Base-by-base conservation (phyloP, 179 eudicot species). In the Gypsophila paniculata region DNA sequence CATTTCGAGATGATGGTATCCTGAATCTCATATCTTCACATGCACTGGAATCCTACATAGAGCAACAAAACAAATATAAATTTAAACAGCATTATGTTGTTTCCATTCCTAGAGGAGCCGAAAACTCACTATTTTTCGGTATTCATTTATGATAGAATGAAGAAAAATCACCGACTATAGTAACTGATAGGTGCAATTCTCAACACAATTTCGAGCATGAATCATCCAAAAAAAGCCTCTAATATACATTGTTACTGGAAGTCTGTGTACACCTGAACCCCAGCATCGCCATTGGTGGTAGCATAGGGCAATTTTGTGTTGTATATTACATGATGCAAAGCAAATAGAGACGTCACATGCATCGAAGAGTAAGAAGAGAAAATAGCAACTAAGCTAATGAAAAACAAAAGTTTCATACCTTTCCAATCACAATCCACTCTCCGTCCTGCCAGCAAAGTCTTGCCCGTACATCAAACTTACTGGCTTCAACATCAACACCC, bases 401-500 rank as follows among this genome's bases (percentile, higher is more conserved):
- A 29, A 29, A 29, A 29, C 34, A 32, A n/a, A 32, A 42, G 19
- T 39, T n/a, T 18, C 9, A 51, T 82, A 91, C 96, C 96, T 89
- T 83, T 67, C 84, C 82, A 52, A 86, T 71, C 73, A 80, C 73
- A 64, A 72, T 61, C 96, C 96, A 86, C 75, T 83, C 77, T 65
- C 73, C 85, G 81, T 81, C 83, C 61, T 77, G 77, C 90, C 90
- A 89, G 49, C 82, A 81, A 75, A 86, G 87, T 52, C 86, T 78
- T 36, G 79, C 78, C 65, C 97, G 83, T 59, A 79, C 78, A 67
- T 79, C 81, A 39, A 65, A 79, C 66, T 71, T 77, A 71, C 61
- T 77, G 15, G 77, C 83, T 49, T 75, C 62, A 8, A 82, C 60
- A 34, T 86, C 90, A 65, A 39, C 58, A 13, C 79, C 69, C 12